These are phyloP conservation scores for Daedalea quercina DNA, from an alignment of 768 basidiomycete species.

Conservation along the genomic window DNA sequence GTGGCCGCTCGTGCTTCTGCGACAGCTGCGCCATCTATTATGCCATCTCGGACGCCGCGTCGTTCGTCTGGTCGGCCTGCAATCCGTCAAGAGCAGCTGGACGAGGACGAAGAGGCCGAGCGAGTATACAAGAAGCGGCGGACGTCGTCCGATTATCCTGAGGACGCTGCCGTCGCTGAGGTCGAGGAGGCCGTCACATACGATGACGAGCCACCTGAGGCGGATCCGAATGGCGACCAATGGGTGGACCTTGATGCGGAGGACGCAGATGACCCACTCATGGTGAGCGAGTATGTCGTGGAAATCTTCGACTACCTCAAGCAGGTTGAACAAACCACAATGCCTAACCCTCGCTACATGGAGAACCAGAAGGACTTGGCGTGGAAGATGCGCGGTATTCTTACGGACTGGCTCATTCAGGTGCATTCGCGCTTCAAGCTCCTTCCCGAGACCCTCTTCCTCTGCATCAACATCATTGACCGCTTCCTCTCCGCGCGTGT, in stretches of 20 bases:
- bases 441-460: slow-evolving; percentile 86
- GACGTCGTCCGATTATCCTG: slow-evolving; percentile 59
- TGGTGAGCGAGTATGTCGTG: slow-evolving; percentile 94
- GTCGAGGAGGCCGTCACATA: slow-evolving; percentile 25
- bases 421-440: slow-evolving; percentile 84
- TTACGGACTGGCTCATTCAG: slow-evolving; percentile 92
- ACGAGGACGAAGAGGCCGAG: slow-evolving; percentile 48
- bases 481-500: slow-evolving; percentile 55
- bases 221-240: slow-evolving; percentile 53
- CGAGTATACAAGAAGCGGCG: slow-evolving; percentile 70
- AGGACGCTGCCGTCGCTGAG: slow-evolving; percentile 37
- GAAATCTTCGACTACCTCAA: slow-evolving; percentile 94
- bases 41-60: slow-evolving; percentile 10
- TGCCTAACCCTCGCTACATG: slow-evolving; percentile 87
- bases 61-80: slow-evolving; percentile 8
- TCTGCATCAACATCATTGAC: slow-evolving; percentile 77
- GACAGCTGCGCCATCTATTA: slow-evolving; percentile 5
- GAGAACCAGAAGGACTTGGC: slow-evolving; percentile 71
- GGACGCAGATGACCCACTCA: slow-evolving; percentile 88
- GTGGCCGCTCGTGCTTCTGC: slow-evolving; percentile 17
- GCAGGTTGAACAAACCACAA: slow-evolving; percentile 69
- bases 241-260: slow-evolving; percentile 95
- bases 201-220: slow-evolving; percentile 46
- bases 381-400: slow-evolving; percentile 85
- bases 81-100: slow-evolving; percentile 16